phyloP scores from a whole-genome alignment of 2,329 filamentous ascomycete species.

The Fusarium clavum region DNA sequence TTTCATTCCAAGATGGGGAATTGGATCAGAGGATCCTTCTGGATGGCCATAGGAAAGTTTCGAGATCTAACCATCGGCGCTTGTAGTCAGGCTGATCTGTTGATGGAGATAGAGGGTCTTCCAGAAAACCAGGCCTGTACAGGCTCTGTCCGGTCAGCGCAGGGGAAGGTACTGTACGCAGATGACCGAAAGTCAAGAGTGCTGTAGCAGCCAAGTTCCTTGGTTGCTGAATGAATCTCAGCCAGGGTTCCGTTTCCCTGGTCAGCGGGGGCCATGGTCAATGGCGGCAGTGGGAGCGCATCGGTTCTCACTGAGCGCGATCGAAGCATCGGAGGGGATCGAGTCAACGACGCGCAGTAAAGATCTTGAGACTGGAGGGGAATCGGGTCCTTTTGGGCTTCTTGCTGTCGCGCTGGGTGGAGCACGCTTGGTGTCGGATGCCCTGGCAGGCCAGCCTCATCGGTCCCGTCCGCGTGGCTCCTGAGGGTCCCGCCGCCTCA shows the following conservation, averaged over 20 bases:
- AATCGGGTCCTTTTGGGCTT: conserved; percentile 40
- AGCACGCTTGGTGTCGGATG: conserved; percentile 19
- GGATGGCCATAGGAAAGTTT: conserved; percentile 21
- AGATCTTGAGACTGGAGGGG: conserved; percentile 44
- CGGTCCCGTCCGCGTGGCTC: conserved; percentile 42
- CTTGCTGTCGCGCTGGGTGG: conserved; percentile 12
- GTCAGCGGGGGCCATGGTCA: conserved; percentile 24
- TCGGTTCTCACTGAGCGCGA: conserved; percentile 30
- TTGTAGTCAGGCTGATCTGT: conserved; percentile 2
- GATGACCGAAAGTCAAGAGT: conserved; percentile 20
- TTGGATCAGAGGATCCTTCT: conserved; percentile 4
- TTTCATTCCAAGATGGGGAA: conserved; percentile 7
- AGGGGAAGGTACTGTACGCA: conserved; percentile 12
- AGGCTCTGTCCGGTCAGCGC: conserved; percentile 1
- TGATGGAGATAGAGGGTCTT: conserved; percentile 12
- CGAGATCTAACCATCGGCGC: not conserved
- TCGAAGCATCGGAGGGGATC: conserved; percentile 29
- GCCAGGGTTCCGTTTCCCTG: conserved; percentile 33
- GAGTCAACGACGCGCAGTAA: conserved; percentile 40
- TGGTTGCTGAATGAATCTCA: conserved; percentile 15
- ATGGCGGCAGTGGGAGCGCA: conserved; percentile 20
- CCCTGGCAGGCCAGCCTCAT: conserved; percentile 41
- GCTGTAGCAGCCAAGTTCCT: conserved; percentile 35
- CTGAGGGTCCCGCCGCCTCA: conserved; percentile 30
- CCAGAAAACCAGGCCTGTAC: conserved; percentile 21